Conservation (phyloP, 306 rosid genomes). For the Rosa rugosa region DNA sequence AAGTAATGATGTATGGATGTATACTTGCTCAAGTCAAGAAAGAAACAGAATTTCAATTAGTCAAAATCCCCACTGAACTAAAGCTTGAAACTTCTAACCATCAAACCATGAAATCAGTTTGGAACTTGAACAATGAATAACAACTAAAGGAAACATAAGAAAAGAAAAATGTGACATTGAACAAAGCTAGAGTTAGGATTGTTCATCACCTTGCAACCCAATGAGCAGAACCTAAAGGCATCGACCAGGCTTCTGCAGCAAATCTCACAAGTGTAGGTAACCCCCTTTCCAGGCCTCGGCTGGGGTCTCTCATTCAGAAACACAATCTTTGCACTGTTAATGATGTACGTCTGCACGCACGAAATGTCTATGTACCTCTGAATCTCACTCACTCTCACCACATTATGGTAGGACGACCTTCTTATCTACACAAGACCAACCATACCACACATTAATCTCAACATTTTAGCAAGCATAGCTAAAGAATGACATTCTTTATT, state of each 20-base stretch:
- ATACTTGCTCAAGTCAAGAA: background rate
- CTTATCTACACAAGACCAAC: constrained; percentile 33
- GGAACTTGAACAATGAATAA: background rate
- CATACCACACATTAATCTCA: background rate
- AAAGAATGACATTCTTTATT: background rate
- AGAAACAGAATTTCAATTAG: background rate
- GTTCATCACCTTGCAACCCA: constrained; percentile 47
- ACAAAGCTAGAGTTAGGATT: background rate
- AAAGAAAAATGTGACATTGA: background rate
- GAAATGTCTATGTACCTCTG: constrained; percentile 47
- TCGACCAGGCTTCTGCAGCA: constrained; percentile 47
- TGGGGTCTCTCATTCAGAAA: constrained; percentile 55
- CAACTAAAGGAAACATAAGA: background rate
- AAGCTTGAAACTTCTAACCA: background rate
- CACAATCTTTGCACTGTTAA: constrained; percentile 50
- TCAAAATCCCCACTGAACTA: background rate
- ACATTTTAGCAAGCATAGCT: background rate
- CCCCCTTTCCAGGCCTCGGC: constrained; percentile 51
- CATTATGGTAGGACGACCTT: constrained; percentile 52
- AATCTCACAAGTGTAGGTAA: constrained; percentile 49
- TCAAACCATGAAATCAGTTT: background rate
- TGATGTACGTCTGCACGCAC: constrained; percentile 46
- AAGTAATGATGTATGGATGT: background rate
- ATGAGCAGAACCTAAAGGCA: constrained; percentile 50
- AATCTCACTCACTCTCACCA: constrained; percentile 52